These are phyloP conservation scores for Limtongozyma cylindracea DNA, from an alignment of 805 yeast species.

Conservation along the genomic window DNA sequence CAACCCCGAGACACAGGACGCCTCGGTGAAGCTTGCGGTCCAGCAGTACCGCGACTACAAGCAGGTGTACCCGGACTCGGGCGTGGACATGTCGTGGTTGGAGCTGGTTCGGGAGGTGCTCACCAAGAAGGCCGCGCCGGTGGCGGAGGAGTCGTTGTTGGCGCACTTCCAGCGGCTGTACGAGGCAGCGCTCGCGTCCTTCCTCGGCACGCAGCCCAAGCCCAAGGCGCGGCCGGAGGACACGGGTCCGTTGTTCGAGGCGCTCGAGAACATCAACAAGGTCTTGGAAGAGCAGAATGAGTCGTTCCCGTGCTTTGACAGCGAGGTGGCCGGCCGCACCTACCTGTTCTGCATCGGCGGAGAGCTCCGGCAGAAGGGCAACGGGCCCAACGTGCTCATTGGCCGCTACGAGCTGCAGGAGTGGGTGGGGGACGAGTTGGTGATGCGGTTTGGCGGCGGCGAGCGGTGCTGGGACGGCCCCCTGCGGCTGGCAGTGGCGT, in stretches of 20 bases:
- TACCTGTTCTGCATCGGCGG: conserved; percentile 30
- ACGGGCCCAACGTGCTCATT: no score
- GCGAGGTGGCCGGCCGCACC: conserved; percentile 40
- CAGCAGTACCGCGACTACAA: conserved; percentile 21
- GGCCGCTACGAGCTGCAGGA: conserved; percentile 12
- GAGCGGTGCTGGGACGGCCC: conserved; percentile 93
- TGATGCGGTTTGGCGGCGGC: conserved; percentile 28
- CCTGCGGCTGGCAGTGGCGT: conserved; percentile 37
- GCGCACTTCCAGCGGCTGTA: no score
- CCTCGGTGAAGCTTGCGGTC: conserved; percentile 59
- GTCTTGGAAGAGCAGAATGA: no score
- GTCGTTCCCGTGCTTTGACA: conserved; percentile 14
- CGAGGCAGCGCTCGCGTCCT: no score
- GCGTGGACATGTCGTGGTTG: neutral
- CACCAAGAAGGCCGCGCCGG: no score
- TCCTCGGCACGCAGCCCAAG: no score
- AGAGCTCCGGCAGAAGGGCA: conserved; percentile 27
- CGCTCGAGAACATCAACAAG: no score
- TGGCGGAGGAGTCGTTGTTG: no score
- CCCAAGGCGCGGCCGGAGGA: no score
- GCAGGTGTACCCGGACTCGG: conserved; percentile 10
- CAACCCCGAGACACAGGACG: no score
- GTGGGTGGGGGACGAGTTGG: conserved; percentile 6
- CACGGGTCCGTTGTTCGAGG: no score
- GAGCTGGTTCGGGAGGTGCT: neutral